phyloP scores from a whole-genome alignment of 768 basidiomycete species.

The Pleurotus djamor region DNA sequence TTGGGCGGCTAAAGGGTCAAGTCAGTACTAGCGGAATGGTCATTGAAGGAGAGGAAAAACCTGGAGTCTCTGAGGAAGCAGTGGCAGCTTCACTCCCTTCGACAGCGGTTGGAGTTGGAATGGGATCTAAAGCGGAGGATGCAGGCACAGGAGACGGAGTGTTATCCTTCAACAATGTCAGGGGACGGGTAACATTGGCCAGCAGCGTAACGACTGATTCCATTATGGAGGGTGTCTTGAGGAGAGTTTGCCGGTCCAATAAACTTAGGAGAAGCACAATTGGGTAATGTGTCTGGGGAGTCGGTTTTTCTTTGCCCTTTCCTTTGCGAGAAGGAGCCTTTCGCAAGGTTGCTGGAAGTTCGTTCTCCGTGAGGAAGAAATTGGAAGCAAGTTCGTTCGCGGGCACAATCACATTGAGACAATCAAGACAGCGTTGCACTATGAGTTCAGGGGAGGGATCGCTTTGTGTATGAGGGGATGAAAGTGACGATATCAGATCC shows the following conservation, averaged over 20 bases:
- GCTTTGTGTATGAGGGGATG: slow-evolving; percentile 53
- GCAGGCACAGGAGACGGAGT: slow-evolving; percentile 16
- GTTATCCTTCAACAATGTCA: slow-evolving; percentile 61
- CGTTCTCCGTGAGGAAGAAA: slow-evolving; percentile 97
- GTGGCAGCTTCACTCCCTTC: neutral
- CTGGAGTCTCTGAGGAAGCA: neutral
- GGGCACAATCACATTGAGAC: slow-evolving; percentile 82
- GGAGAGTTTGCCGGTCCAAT: slow-evolving; percentile 81
- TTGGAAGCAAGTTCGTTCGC: slow-evolving; percentile 81
- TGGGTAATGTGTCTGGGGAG: slow-evolving; percentile 82
- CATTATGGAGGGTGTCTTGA: slow-evolving; percentile 88
- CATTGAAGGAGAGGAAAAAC: neutral
- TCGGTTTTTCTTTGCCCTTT: slow-evolving; percentile 91
- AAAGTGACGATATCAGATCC: slow-evolving; percentile 49
- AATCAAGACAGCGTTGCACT: slow-evolving; percentile 92
- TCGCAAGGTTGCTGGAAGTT: slow-evolving; percentile 77
- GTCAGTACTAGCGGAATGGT: neutral
- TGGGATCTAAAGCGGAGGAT: slow-evolving; percentile 5
- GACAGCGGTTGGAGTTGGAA: neutral
- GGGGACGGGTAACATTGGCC: slow-evolving; percentile 84
- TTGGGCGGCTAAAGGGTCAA: neutral
- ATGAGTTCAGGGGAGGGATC: slow-evolving; percentile 92
- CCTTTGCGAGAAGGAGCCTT: slow-evolving; percentile 77
- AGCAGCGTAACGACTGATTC: slow-evolving; percentile 89
- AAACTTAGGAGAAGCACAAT: slow-evolving; percentile 87